Conservation (phyloP, 2,329 filamentous ascomycete species). For the Neonectria sp. region DNA sequence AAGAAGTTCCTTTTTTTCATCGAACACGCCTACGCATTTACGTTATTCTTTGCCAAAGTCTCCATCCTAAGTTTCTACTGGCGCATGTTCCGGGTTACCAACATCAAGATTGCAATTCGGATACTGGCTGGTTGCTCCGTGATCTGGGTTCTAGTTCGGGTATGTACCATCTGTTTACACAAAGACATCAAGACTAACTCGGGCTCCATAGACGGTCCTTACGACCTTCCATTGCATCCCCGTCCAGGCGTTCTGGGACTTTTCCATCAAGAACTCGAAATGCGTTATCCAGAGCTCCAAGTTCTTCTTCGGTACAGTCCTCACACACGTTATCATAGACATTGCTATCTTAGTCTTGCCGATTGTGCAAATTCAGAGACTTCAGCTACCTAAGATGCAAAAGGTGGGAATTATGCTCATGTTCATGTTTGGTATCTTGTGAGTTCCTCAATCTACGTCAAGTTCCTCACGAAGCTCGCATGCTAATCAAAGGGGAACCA, state of each 20-base stretch:
- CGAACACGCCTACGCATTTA: conserved; percentile 50
- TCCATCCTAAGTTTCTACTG: conserved; percentile 51
- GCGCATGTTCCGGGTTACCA: conserved; percentile 50
- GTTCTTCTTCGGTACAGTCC: conserved; percentile 53
- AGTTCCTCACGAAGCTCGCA: background rate
- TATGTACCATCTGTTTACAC: background rate
- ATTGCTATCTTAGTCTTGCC: conserved; percentile 50
- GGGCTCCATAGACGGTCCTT: conserved; percentile 33
- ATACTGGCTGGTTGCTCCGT: conserved; percentile 45
- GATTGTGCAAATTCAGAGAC: conserved; percentile 48
- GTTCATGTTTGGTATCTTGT: conserved; percentile 52
- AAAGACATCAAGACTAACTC: conserved; percentile 29
- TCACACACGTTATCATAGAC: conserved; percentile 51
- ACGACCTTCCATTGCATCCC: conserved; percentile 40
- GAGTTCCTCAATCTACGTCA: conserved; percentile 26
- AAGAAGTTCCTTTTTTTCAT: conserved; percentile 39
- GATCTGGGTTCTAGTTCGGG: conserved; percentile 50
- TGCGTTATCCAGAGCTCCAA: conserved; percentile 47
- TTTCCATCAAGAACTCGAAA: conserved; percentile 3
- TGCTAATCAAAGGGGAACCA: conserved; percentile 2
- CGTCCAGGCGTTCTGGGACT: conserved; percentile 38
- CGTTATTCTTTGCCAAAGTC: conserved; percentile 49
- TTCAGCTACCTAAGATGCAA: conserved; percentile 47
- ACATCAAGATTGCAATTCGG: conserved; percentile 43
- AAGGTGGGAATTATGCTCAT: conserved; percentile 48